A percentile compares a stretch with the other conserved stretches of the same genome.
Evolutionary conservation across 768 basidiomycete genomes (phyloP).

Genomic region (Auricularia sp.): DNA sequence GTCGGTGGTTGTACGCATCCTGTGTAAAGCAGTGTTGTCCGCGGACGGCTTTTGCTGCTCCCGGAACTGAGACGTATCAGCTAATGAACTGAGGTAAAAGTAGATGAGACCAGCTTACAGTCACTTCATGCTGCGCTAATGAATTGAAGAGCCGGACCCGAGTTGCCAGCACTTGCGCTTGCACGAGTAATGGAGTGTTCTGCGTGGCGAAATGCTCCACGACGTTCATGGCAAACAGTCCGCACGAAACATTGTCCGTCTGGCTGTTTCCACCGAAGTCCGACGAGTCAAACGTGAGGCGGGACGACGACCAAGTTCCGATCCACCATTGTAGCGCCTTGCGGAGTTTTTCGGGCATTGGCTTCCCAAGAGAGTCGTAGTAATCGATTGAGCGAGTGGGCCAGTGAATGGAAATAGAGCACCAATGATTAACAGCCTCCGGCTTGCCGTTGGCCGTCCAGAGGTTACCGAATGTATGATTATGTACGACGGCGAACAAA

Average conservation of each 20-base stretch:
- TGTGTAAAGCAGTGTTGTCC: no score
- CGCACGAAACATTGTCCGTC: conserved; percentile 14
- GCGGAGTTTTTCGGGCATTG: not conserved
- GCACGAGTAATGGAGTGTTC: not conserved
- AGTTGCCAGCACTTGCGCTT: no score
- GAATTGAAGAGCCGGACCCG: no score
- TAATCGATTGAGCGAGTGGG: not conserved
- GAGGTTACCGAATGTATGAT: not conserved
- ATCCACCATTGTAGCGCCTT: not conserved
- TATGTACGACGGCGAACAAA: not conserved
- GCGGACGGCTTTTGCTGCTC: no score
- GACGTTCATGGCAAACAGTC: conserved; percentile 12
- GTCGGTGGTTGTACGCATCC: no score
- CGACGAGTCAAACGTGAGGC: not conserved
- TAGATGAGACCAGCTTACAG: no score
- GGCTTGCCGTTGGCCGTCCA: not conserved
- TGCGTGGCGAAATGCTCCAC: not conserved
- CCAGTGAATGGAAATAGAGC: not conserved
- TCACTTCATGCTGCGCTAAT: no score
- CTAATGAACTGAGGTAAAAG: no score
- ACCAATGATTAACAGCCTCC: not conserved
- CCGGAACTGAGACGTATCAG: no score
- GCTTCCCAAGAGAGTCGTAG: not conserved
- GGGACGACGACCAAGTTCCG: not conserved
- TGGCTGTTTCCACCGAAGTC: conserved; percentile 10